Conservation (phyloP, 192 early-diverging fungal genomes). For the Entomortierella parvispora region DNA sequence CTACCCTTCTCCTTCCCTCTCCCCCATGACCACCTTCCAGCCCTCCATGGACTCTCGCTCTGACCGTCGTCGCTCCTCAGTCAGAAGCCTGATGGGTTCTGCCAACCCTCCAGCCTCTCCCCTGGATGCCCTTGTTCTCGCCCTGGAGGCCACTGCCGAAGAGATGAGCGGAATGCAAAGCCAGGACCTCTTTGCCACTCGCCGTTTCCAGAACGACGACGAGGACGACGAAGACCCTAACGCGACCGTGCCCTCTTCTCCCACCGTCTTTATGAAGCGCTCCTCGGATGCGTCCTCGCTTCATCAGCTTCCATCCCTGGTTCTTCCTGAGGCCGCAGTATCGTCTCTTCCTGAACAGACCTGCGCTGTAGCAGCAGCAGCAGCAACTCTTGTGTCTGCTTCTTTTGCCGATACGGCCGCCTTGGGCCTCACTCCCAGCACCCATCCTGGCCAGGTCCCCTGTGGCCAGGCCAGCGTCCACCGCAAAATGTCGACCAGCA, state of each 20-base stretch:
- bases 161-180: constrained; percentile 10
- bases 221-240: constrained; percentile 37
- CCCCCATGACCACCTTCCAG: constrained; percentile 22
- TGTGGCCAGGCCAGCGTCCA: background rate
- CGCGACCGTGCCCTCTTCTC: constrained; percentile 46
- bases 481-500: constrained; percentile 37
- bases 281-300: constrained; percentile 11
- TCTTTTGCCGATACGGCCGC: constrained; percentile 4
- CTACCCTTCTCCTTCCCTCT: constrained; percentile 48
- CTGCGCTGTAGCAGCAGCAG: background rate
- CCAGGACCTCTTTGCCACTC: background rate
- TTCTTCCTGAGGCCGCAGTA: constrained; percentile 25
- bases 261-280: constrained; percentile 32
- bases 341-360: background rate
- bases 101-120: constrained; percentile 36
- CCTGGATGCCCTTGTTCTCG: constrained; percentile 51
- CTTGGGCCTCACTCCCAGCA: constrained; percentile 24
- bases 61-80: constrained; percentile 9
- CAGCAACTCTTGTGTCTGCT: background rate
- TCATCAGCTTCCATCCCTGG: constrained; percentile 25
- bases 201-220: background rate
- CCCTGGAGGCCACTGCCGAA: constrained; percentile 47
- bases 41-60: constrained; percentile 1
- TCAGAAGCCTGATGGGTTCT: constrained; percentile 19
- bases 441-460: constrained; percentile 11